Conservation (phyloP, 106 monocot genomes). For the Platanthera zijinensis region DNA sequence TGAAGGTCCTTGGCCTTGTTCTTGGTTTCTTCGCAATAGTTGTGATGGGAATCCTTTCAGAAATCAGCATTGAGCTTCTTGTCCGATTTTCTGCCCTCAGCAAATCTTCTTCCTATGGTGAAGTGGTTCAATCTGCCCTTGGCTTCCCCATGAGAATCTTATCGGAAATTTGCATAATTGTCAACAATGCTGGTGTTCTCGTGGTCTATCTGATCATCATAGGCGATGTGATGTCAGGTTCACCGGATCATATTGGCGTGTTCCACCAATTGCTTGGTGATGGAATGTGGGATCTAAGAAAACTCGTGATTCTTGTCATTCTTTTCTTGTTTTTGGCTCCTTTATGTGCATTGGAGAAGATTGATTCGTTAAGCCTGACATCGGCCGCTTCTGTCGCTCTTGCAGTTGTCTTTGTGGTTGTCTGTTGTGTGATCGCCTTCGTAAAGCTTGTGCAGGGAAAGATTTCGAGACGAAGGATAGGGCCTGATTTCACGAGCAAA, state of each 20-base stretch:
- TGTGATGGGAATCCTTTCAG: constrained; percentile 66
- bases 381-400: constrained; percentile 47
- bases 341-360: constrained; percentile 62
- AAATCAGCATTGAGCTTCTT: constrained; percentile 78
- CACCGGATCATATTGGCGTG: constrained; percentile 52
- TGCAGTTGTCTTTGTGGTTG: constrained; percentile 19
- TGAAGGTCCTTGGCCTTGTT: constrained; percentile 74
- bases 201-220: constrained; percentile 82
- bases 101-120: constrained; percentile 55
- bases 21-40: constrained; percentile 45
- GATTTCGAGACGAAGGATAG: constrained; percentile 40
- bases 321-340: constrained; percentile 58
- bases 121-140: constrained; percentile 54
- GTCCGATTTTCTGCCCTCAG: constrained; percentile 47
- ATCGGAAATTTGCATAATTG: constrained; percentile 58
- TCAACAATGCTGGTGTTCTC: constrained; percentile 77
- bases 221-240: constrained; percentile 82
- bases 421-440: constrained; percentile 14
- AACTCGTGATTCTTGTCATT: constrained; percentile 45
- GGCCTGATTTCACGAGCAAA: constrained; percentile 49
- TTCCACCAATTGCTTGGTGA: constrained; percentile 54
- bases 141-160: constrained; percentile 38
- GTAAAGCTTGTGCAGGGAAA: constrained; percentile 27
- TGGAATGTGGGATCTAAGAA: constrained; percentile 56
- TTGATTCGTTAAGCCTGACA: constrained; percentile 66